phyloP scores from a whole-genome alignment of 148 eudicot species.

The Rhododendron ovatum region DNA sequence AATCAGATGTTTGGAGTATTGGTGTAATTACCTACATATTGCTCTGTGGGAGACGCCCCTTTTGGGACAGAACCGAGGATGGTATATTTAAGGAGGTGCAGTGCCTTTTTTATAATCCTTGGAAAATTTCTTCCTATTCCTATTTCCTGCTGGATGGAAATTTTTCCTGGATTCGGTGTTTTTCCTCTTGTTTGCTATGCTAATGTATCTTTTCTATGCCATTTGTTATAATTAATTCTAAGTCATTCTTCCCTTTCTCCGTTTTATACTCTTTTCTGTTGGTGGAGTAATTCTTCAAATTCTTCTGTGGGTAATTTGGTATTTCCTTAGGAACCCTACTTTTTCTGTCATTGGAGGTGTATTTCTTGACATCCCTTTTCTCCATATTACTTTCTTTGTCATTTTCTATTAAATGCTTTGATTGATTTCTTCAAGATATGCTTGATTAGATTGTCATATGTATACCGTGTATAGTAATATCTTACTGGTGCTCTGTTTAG shows the following conservation, averaged over 20 bases:
- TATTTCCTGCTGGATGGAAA: background rate
- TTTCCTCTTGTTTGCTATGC: too few species aligned
- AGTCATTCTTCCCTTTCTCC: background rate
- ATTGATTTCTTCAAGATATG: background rate
- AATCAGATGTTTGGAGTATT: conserved; percentile 99
- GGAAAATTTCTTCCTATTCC: background rate
- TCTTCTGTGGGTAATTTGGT: background rate
- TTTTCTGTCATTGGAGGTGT: background rate
- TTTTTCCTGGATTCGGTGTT: background rate
- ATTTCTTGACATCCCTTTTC: background rate
- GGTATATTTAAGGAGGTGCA: conserved; percentile 91
- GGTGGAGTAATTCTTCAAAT: background rate
- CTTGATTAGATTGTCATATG: background rate
- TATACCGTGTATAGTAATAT: background rate
- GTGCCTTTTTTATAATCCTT: background rate
- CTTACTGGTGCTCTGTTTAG: background rate
- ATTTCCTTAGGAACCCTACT: background rate
- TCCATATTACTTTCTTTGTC: background rate
- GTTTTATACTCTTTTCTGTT: background rate
- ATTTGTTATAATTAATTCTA: background rate
- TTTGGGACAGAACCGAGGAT: conserved; percentile 99
- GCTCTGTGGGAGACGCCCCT: conserved; percentile 97
- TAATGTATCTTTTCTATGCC: background rate
- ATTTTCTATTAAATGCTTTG: background rate
- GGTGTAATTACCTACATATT: conserved; percentile 95